A percentile compares a stretch with the other conserved stretches of the same genome.
Conservation (phyloP, 192 early-diverging fungal species). For the Coemansia sp. region DNA sequence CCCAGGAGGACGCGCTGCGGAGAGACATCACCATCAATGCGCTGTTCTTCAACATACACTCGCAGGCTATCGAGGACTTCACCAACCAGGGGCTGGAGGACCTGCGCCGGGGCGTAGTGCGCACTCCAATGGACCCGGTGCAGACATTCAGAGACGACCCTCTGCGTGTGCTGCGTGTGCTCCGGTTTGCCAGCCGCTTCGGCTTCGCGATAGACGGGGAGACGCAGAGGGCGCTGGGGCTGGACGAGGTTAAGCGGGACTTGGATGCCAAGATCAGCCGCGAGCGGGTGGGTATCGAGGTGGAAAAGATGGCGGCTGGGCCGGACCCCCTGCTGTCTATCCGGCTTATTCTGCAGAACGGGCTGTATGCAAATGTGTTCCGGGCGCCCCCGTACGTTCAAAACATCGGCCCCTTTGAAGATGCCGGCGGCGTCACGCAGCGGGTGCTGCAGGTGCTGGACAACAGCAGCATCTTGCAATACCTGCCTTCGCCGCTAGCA, state of each 20-base stretch:
- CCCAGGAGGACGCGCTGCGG: slow-evolving; percentile 84
- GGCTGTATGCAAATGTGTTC: slow-evolving; percentile 45
- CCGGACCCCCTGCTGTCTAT: slow-evolving; percentile 56
- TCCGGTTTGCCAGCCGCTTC: slow-evolving; percentile 94
- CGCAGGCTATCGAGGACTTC: slow-evolving; percentile 80
- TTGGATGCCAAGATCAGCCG: slow-evolving; percentile 82
- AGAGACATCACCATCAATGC: slow-evolving; percentile 98
- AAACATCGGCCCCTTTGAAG: neutral
- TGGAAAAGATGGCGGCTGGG: slow-evolving; percentile 90
- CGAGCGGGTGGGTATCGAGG: slow-evolving; percentile 87
- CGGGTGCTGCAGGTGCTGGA: slow-evolving; percentile 16
- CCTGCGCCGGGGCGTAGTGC: slow-evolving; percentile 64
- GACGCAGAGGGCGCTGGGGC: slow-evolving; percentile 59
- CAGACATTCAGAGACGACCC: slow-evolving; percentile 96
- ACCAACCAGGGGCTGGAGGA: slow-evolving; percentile 76
- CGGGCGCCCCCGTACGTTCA: slow-evolving; percentile 12
- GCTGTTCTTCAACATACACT: slow-evolving; percentile 95
- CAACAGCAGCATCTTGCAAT: neutral
- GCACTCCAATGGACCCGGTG: slow-evolving; percentile 85
- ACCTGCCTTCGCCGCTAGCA: neutral
- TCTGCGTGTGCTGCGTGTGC: slow-evolving; percentile 85
- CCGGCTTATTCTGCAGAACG: slow-evolving; percentile 46
- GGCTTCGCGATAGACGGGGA: slow-evolving; percentile 70
- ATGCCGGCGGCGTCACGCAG: slow-evolving; percentile 11
- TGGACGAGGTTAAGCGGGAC: slow-evolving; percentile 58